Evolutionary conservation across 2,329 filamentous ascomycete species (phyloP), one percentile per base, ranked within the genome.

Genomic region (Huntiella bhutanensis): DNA sequence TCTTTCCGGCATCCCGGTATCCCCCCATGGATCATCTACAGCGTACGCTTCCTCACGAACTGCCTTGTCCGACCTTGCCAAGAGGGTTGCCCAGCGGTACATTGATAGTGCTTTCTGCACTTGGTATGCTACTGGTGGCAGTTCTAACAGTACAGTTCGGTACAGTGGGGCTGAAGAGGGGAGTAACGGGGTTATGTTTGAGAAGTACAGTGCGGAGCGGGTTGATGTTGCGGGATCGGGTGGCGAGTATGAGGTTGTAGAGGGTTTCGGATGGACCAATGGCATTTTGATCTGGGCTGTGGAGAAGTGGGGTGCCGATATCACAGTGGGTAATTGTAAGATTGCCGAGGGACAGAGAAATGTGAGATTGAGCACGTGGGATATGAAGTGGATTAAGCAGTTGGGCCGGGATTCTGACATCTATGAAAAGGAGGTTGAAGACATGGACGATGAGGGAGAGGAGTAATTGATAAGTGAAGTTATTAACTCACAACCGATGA

Each of bases 241-340:
- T 4, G 77, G 77, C 52, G 77, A 81, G 62, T 81, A 81, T 56
- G 68, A 71, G 46, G 77, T 81, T 4, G 77, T 80, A 2, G 73
- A 80, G 59, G 77, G 77, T 1, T 82, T 82, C 53, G 77, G 77
- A 5, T 82, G 77, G 77, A 74, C 72, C 1, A 81, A 81, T 52
- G 77, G 77, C 28, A 75, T 80, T 45, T 57, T 81, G 28, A 71
- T 82, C 45, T 81, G 76, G 75, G 64, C 68, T 1, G 75, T 69
- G 6, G 77, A 81, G 54, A 66, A 65, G 5, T 82, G 81, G 59
- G 70, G 65, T 10, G 63, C 67, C 54, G 59, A 66, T 53, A 57
- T 81, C 48, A 64, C 57, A 52, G 61, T 69, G 19, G 76, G 77
- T 0, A 62, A 77, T 40, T 76, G 72, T 51, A 69, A 68, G 5